Conservation (phyloP, 23 red algal genomes). For the Agarophyton chilense region DNA sequence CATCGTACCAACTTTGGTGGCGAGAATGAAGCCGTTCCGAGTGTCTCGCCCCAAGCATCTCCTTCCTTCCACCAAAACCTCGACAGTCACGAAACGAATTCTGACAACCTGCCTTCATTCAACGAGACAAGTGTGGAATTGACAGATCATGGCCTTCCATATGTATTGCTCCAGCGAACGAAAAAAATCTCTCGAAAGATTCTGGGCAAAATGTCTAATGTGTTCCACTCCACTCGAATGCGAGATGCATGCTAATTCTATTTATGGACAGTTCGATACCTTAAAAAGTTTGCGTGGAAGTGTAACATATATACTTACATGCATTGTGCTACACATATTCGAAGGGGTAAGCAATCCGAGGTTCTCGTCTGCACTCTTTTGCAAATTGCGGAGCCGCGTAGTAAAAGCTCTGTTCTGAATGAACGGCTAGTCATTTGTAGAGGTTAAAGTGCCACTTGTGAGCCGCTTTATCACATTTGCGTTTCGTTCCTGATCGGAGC, state of each 20-base stretch:
- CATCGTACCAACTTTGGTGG: not conserved
- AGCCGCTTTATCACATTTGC: too few relatives aligned
- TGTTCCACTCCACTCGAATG: not conserved
- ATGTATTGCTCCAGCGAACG: not conserved
- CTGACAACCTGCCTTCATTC: not conserved
- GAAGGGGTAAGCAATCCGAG: too few relatives aligned
- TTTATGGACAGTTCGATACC: too few relatives aligned
- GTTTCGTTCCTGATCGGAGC: too few relatives aligned
- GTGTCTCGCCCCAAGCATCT: not conserved
- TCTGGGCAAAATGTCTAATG: not conserved
- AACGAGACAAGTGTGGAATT: not conserved
- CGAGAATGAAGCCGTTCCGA: not conserved
- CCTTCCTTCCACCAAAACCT: not conserved
- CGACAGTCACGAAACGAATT: not conserved
- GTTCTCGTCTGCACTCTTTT: too few relatives aligned
- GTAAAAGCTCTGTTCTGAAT: too few relatives aligned
- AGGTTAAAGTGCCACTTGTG: too few relatives aligned
- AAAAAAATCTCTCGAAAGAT: not conserved
- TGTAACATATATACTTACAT: too few relatives aligned
- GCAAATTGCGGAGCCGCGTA: too few relatives aligned
- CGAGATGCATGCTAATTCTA: not conserved
- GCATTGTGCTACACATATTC: too few relatives aligned
- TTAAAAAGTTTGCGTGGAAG: too few relatives aligned
- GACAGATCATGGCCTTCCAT: not conserved
- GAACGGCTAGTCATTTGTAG: too few relatives aligned